Evolutionary conservation across 2,329 filamentous ascomycete species (phyloP), one percentile per base, ranked within the genome.

Genomic region (Westerdykella aurantiaca): DNA sequence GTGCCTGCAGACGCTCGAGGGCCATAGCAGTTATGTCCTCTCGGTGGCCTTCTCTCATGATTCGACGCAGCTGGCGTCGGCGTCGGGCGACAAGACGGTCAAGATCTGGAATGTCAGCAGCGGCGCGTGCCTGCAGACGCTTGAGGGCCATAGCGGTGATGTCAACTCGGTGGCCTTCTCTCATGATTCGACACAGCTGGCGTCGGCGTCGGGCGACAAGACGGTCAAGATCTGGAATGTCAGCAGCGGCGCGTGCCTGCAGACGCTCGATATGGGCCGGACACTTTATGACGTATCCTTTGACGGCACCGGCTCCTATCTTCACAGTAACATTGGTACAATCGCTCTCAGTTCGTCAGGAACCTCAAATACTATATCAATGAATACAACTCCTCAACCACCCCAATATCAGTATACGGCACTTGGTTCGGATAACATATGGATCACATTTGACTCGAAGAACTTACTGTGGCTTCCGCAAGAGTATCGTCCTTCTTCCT

Each of bases 31-130:
- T 33, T 5, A 1, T 5, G 52, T 59, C 35, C 39, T 0, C 4
- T 50, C 45, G 1, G 50, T 65, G 31, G 52, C 52, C 21, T 62
- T 64, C 50, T 61, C 56, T 11, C 46, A 38, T 37, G 46, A 58
- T 45, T 48, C 41, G 16, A 41, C 39, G 2, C 42, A 29, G 38
- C 41, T 58, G 17, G 51, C 53, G 23, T 58, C 42, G 13, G 29
- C 29, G 13, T 54, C 49, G 17, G 14, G 18, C 16, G 46, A 46
- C 31, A 37, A 33, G 11, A 50, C 44, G 4, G 48, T 56, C 34
- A 49, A 45, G 44, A 38, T 56, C 43, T 50, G 40, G 46, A 38
- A 42, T 29, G 13, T 37, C 5, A 21, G 21, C 18, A 45, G 38
- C 17, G 38, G 43, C 16, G 34, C 16, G 14, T 51, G 48, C 40